Evolutionary conservation across 495 filamentous ascomycete species (phyloP).

Genomic region (Hapsidospora chrysogenum): DNA sequence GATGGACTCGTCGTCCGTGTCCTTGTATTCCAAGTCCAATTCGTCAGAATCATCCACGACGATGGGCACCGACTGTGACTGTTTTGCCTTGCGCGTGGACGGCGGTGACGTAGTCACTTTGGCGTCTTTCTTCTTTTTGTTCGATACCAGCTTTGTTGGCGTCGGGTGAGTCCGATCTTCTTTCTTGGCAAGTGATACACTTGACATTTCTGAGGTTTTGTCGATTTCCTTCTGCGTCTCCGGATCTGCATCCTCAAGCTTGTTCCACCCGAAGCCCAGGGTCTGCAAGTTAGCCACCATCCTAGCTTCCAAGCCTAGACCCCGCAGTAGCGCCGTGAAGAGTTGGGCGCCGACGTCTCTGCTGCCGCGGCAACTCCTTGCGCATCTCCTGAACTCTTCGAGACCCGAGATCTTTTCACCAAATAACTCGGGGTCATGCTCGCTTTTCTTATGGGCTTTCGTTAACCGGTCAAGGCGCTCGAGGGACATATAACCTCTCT

Average conservation of each 20-base stretch:
- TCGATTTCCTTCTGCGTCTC: constrained; percentile 12
- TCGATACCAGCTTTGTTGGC: constrained; percentile 3
- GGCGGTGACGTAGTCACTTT: constrained; percentile 3
- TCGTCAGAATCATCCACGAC: constrained; percentile 19
- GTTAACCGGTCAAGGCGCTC: constrained; percentile 49
- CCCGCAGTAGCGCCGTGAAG: constrained; percentile 78
- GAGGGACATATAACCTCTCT: constrained; percentile 69
- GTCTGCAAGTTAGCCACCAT: constrained; percentile 77
- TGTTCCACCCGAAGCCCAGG: constrained; percentile 81
- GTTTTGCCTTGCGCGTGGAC: constrained; percentile 2
- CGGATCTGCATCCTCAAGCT: constrained; percentile 51
- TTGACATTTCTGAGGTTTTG: neutral
- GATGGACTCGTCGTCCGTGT: constrained; percentile 23
- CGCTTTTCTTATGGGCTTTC: constrained; percentile 43
- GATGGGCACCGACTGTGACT: constrained; percentile 6
- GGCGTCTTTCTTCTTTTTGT: constrained; percentile 9
- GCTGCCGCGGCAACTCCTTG: constrained; percentile 61
- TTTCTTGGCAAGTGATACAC: neutral
- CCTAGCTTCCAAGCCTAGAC: constrained; percentile 61
- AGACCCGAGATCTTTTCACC: constrained; percentile 56
- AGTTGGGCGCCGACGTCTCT: constrained; percentile 80
- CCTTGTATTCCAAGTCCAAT: constrained; percentile 16
- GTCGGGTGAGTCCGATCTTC: too few species aligned
- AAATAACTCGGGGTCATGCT: constrained; percentile 41
- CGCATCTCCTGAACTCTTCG: constrained; percentile 49